Percentiles rank a stretch among this genome's conserved stretches.
Conservation (phyloP, 2,329 filamentous ascomycete species). For the Claviceps sp. region DNA sequence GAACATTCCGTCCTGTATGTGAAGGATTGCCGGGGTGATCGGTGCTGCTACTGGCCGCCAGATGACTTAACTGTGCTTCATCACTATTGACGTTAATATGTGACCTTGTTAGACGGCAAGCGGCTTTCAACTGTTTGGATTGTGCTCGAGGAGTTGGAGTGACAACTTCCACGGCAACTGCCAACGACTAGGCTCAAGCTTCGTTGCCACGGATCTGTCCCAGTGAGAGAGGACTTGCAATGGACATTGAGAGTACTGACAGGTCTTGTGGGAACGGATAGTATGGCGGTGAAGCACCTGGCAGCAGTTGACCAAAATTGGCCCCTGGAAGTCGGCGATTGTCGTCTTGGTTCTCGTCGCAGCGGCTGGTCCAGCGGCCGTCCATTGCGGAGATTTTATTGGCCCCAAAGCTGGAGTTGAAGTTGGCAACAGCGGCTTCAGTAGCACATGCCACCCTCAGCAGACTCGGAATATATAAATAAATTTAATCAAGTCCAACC, state of each 20-base stretch:
- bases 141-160: slow-evolving; percentile 12
- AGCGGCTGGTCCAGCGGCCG: slow-evolving; percentile 1
- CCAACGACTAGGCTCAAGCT: slow-evolving; percentile 16
- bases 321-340: not conserved
- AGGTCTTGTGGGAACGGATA: slow-evolving; percentile 5
- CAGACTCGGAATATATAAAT: not conserved
- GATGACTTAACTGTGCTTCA: not conserved
- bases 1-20: slow-evolving; percentile 6
- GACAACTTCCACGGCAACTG: slow-evolving; percentile 10
- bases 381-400: slow-evolving; percentile 4
- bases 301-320: slow-evolving; percentile 7
- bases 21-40: slow-evolving; percentile 7
- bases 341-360: slow-evolving; percentile 2
- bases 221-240: not conserved
- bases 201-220: slow-evolving; percentile 21
- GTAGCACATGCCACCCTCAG: not conserved
- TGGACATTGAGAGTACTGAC: slow-evolving; percentile 1
- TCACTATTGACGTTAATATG: not conserved
- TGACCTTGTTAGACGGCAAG: slow-evolving; percentile 7
- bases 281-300: slow-evolving; percentile 10
- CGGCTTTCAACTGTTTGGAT: slow-evolving; percentile 20
- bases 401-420: not conserved
- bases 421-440: not conserved
- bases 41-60: not conserved
- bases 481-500: not conserved